These are phyloP conservation scores for Spencermartinsiella ligniputridi DNA, from an alignment of 1,139 yeast genomes.

Conservation along the genomic window DNA sequence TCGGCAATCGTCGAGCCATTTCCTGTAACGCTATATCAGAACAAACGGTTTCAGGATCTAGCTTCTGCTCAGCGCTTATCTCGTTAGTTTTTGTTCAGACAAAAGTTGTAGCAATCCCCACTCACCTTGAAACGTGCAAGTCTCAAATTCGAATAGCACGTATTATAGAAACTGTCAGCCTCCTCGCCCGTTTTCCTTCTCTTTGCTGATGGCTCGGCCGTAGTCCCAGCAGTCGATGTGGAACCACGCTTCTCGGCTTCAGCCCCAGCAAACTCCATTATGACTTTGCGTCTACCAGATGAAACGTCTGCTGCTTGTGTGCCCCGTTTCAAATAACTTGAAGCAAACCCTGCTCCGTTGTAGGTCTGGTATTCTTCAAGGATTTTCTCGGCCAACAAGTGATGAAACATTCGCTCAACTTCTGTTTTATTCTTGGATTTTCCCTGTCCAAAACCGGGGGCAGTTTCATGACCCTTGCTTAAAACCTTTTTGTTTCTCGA, in stretches of 20 bases:
- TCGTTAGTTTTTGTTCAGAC: background rate
- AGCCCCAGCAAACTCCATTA: conserved; percentile 34
- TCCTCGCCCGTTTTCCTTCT: background rate
- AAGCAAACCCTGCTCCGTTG: conserved; percentile 74
- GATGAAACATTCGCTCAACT: conserved; percentile 77
- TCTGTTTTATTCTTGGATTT: conserved; percentile 57
- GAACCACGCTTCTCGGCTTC: conserved; percentile 1
- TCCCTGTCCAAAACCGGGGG: conserved; percentile 68
- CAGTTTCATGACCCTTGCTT: conserved; percentile 56
- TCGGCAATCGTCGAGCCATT: conserved; percentile 16
- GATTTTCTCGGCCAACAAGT: conserved; percentile 62
- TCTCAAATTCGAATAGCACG: background rate
- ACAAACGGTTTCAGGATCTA: conserved; percentile 14
- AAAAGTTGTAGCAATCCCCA: background rate
- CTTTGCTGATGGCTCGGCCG: conserved; percentile 4
- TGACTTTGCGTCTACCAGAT: conserved; percentile 42
- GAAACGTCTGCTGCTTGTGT: conserved; percentile 47
- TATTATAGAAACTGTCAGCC: background rate
- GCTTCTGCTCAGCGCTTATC: background rate
- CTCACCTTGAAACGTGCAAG: background rate
- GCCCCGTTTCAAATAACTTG: conserved; percentile 66
- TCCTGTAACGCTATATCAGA: conserved; percentile 17
- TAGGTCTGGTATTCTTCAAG: conserved; percentile 68
- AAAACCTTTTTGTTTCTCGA: conserved; percentile 58
- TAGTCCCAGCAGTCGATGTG: background rate